Evolutionary conservation across 2,329 filamentous ascomycete species (phyloP).

Genomic region (Zymoseptoria brevis): DNA sequence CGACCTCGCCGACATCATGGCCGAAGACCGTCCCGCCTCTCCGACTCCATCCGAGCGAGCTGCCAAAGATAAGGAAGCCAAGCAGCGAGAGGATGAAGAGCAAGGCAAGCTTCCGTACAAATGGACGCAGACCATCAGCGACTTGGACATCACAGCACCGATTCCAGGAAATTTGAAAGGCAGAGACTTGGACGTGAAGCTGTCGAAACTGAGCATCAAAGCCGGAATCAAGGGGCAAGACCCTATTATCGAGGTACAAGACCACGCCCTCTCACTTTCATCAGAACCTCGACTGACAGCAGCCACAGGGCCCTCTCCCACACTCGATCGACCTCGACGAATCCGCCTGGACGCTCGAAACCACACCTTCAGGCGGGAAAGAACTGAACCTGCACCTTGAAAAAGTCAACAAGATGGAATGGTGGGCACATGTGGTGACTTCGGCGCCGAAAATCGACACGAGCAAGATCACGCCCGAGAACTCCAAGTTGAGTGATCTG

Average conservation of each 20-base stretch:
- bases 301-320: conserved; percentile 69
- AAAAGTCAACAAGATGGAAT: conserved; percentile 95
- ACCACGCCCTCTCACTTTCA: not conserved
- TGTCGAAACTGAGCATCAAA: conserved; percentile 69
- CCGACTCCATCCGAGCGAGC: conserved; percentile 48
- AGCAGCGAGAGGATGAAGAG: conserved; percentile 72
- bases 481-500: conserved; percentile 81
- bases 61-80: conserved; percentile 49
- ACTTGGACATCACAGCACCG: conserved; percentile 70
- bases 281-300: not conserved
- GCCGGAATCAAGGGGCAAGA: conserved; percentile 84
- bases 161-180: conserved; percentile 80
- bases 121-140: conserved; percentile 88
- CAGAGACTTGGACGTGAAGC: conserved; percentile 70
- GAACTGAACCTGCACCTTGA: conserved; percentile 84
- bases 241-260: conserved; percentile 66
- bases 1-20: conserved; percentile 8
- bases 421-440: conserved; percentile 92
- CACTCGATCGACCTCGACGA: conserved; percentile 75
- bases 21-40: conserved; percentile 30
- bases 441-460: conserved; percentile 87
- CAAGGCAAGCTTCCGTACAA: conserved; percentile 91
- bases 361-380: conserved; percentile 53
- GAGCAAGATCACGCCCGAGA: conserved; percentile 88
- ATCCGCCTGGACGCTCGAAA: conserved; percentile 84